Percentiles rank a stretch among this genome's conserved stretches.
Conservation (phyloP, 306 rosid genomes). For the Sindora glabra region DNA sequence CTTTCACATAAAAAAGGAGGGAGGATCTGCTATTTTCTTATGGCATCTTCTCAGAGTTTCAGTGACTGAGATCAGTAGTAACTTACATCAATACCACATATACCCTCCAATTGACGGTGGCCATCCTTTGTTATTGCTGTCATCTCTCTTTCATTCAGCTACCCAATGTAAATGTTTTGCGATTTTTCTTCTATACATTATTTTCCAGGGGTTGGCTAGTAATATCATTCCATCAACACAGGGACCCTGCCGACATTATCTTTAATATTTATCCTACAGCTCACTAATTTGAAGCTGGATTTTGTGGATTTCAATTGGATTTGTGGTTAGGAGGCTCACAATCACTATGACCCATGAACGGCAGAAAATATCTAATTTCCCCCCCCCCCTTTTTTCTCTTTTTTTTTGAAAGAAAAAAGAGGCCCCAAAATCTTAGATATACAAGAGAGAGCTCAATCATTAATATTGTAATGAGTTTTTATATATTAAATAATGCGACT, state of each 20-base stretch:
- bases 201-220: slow-evolving; percentile 1
- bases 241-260: slow-evolving; percentile 31
- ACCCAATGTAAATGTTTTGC: neutral
- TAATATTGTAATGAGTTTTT: too few species aligned
- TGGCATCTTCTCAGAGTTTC: slow-evolving; percentile 22
- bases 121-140: slow-evolving; percentile 28
- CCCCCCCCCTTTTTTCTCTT: too few species aligned
- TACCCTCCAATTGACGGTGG: slow-evolving; percentile 37
- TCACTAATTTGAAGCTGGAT: too few species aligned
- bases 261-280: too few species aligned
- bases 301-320: neutral
- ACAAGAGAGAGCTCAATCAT: too few species aligned
- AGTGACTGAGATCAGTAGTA: slow-evolving; percentile 16
- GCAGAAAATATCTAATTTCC: too few species aligned
- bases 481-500: too few species aligned
- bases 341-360: neutral
- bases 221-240: neutral
- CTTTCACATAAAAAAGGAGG: slow-evolving; percentile 17
- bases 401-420: too few species aligned
- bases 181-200: neutral
- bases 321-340: neutral
- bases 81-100: slow-evolving; percentile 28
- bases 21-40: slow-evolving; percentile 16
- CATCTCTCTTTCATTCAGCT: slow-evolving; percentile 27
- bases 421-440: too few species aligned